Evolutionary conservation across 495 filamentous ascomycete genomes (phyloP).

Genomic region (Umbilicaria muhlenbergii): DNA sequence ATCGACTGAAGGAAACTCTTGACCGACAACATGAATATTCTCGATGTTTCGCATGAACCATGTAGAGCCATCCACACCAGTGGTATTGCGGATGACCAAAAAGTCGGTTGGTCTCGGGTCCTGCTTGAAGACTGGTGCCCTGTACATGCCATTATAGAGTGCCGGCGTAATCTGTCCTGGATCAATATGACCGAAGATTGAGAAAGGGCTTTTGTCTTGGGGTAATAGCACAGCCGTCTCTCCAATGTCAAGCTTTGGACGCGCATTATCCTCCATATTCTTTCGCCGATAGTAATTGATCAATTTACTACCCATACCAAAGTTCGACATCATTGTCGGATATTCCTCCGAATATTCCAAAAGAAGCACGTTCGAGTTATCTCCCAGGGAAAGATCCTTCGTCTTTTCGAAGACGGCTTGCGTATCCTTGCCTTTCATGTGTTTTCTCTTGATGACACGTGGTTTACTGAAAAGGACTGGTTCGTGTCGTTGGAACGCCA

Average conservation of each 20-base stretch:
- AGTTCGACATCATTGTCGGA: constrained; percentile 80
- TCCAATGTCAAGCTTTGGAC: constrained; percentile 65
- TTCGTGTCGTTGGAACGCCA: constrained; percentile 40
- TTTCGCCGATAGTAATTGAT: constrained; percentile 94
- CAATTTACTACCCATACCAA: constrained; percentile 89
- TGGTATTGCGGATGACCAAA: constrained; percentile 66
- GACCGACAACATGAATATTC: constrained; percentile 76
- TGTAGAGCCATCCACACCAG: constrained; percentile 50
- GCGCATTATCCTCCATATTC: constrained; percentile 56
- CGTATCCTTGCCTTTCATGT: constrained; percentile 55
- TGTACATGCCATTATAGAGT: constrained; percentile 87
- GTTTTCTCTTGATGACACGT: constrained; percentile 63
- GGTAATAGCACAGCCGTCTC: constrained; percentile 75
- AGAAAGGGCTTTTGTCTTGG: constrained; percentile 90
- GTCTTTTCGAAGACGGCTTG: constrained; percentile 59
- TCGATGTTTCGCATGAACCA: constrained; percentile 82
- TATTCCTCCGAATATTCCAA: constrained; percentile 95
- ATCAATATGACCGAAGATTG: constrained; percentile 83
- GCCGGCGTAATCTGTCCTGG: constrained; percentile 79
- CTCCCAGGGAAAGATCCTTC: constrained; percentile 64
- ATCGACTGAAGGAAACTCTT: constrained; percentile 79
- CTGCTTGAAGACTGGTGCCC: constrained; percentile 86
- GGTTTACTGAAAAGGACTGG: constrained; percentile 42
- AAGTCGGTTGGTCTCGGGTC: constrained; percentile 67
- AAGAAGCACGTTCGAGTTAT: constrained; percentile 73